phyloP scores from a whole-genome alignment of 106 monocot species.

The Dioscorea zingiberensis region DNA sequence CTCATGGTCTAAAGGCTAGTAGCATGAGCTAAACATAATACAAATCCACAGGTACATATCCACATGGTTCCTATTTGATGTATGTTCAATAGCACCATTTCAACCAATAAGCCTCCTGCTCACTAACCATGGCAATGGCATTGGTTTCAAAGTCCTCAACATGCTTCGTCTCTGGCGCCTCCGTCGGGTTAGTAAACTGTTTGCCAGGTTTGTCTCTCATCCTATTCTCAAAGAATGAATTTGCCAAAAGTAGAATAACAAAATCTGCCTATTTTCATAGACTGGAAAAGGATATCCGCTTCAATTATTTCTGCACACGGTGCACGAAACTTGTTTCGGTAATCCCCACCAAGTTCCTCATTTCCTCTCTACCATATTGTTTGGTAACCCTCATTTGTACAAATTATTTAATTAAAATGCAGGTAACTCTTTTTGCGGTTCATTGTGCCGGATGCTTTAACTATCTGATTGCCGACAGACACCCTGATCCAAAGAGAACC shows the following conservation, averaged over 20 bases:
- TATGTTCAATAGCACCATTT: conserved; percentile 59
- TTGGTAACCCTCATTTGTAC: not conserved
- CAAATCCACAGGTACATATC: conserved; percentile 44
- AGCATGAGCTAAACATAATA: not conserved
- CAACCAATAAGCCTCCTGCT: conserved; percentile 52
- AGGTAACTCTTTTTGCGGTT: conserved; percentile 72
- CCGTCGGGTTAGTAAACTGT: conserved; percentile 55
- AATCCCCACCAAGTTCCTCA: conserved; percentile 8
- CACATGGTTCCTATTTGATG: conserved; percentile 65
- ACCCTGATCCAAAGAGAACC: conserved; percentile 50
- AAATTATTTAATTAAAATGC: not conserved
- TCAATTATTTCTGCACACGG: conserved; percentile 73
- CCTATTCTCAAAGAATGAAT: not conserved
- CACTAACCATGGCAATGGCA: conserved; percentile 14
- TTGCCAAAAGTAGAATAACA: too few species aligned
- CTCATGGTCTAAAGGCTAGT: not conserved
- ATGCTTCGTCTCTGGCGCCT: conserved; percentile 72
- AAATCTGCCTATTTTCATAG: conserved; percentile 20
- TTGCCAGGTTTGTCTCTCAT: conserved; percentile 44
- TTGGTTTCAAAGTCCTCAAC: conserved; percentile 50
- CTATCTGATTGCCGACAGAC: conserved; percentile 64
- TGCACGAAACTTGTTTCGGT: conserved; percentile 67
- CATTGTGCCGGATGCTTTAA: conserved; percentile 79
- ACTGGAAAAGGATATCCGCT: conserved; percentile 68
- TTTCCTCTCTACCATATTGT: not conserved